Conservation (phyloP, 441 rosid species). For the Syzygium syzygioides region DNA sequence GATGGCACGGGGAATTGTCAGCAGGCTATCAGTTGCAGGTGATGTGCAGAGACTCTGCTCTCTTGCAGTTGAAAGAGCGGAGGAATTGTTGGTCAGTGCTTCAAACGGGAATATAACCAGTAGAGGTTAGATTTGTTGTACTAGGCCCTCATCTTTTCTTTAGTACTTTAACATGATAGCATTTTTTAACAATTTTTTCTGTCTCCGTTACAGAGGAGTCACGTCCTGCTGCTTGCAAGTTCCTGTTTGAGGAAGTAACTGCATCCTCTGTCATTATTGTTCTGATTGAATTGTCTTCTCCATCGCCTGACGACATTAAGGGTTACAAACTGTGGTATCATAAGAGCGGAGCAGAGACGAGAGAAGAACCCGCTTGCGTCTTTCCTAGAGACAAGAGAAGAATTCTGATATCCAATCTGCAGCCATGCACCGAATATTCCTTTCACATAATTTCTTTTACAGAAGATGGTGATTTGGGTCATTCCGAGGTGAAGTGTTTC, state of each 20-base stretch:
- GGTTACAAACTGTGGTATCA: constrained; percentile 95
- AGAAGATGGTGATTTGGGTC: constrained; percentile 63
- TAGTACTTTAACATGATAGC: neutral
- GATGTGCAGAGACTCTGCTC: constrained; percentile 79
- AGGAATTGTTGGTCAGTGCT: constrained; percentile 45
- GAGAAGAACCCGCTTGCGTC: constrained; percentile 50
- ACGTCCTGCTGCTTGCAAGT: constrained; percentile 88
- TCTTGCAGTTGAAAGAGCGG: constrained; percentile 70
- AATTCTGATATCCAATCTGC: constrained; percentile 70
- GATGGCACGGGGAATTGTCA: constrained; percentile 87
- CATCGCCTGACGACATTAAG: constrained; percentile 34
- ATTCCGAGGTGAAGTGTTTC: constrained; percentile 85
- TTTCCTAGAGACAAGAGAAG: constrained; percentile 73
- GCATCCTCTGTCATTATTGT: constrained; percentile 57
- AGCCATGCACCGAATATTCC: constrained; percentile 80
- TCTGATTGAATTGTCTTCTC: constrained; percentile 57
- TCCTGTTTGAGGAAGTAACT: constrained; percentile 77
- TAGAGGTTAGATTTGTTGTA: constrained; percentile 37
- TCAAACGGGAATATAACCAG: constrained; percentile 26
- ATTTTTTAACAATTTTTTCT: neutral
- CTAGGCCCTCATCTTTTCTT: neutral
- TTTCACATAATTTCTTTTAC: constrained; percentile 74
- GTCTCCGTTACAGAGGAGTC: constrained; percentile 47
- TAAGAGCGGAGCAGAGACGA: constrained; percentile 57
- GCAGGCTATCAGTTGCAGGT: constrained; percentile 78